Evolutionary conservation across 1,284 basidiomycete genomes (phyloP).

Genomic region (Phlebopus sp.): DNA sequence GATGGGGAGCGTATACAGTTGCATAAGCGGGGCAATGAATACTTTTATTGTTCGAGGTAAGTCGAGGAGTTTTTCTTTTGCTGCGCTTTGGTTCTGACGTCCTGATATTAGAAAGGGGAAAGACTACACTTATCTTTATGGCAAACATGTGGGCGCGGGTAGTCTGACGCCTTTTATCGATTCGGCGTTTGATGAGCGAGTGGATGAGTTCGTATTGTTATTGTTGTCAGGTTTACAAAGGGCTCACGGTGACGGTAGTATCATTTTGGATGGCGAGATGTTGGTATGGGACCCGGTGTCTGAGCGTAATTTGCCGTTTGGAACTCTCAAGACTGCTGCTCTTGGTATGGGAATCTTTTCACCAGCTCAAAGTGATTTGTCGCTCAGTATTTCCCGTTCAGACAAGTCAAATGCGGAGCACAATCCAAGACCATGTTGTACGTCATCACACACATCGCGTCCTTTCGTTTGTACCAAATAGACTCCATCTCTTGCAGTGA

Average conservation of each 20-base stretch:
- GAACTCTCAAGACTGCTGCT: constrained; percentile 88
- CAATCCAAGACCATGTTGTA: constrained; percentile 86
- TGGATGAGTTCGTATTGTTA: constrained; percentile 67
- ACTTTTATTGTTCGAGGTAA: constrained; percentile 87
- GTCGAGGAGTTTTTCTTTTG: constrained; percentile 8
- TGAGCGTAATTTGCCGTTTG: constrained; percentile 85
- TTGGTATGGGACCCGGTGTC: constrained; percentile 92
- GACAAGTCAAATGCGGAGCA: constrained; percentile 69
- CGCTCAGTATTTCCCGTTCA: constrained; percentile 25
- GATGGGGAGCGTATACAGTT: constrained; percentile 95
- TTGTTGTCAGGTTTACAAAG: background rate
- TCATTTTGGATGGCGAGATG: constrained; percentile 96
- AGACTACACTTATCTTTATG: constrained; percentile 92
- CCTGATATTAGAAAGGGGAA: constrained; percentile 73
- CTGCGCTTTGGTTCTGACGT: constrained; percentile 2
- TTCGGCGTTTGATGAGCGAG: constrained; percentile 65
- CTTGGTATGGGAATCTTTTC: constrained; percentile 49
- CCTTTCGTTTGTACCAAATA: background rate
- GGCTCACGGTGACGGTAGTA: constrained; percentile 43
- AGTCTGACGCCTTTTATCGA: constrained; percentile 86
- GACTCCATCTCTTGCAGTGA: constrained; percentile 55
- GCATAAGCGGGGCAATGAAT: constrained; percentile 86
- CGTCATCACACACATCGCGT: constrained; percentile 30
- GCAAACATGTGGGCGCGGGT: constrained; percentile 73
- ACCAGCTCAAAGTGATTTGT: background rate